Evolutionary conservation across 768 basidiomycete species (phyloP), one percentile per base, ranked within the genome.

Genomic region (Leucosporidium creatinivorum): DNA sequence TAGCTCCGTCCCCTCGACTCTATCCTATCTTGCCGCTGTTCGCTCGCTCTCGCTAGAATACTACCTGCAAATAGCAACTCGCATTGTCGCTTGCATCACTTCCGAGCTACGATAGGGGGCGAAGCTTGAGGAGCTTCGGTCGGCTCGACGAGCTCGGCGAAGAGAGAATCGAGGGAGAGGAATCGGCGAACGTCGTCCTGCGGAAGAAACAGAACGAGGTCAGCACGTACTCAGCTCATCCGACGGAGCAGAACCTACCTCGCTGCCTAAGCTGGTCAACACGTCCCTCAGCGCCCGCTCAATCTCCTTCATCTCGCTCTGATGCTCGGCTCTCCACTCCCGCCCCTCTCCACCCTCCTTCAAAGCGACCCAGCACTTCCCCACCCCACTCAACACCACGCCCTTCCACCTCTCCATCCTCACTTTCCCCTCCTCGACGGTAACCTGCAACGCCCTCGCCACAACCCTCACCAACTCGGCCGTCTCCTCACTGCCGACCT

Each of bases 381-480:
- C 69, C 0, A 67, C 50, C 7, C 54, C 59, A 17, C 54, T 57
- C 0, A 28, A 51, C n/a, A 70, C 51, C 39, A 6, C 31, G 0
- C 54, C 59, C 13, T 65, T 59, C 69, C 69, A 67, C 36, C 61
- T 21, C 49, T 6, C 48, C 6, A 67, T 49, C 44, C 61, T 26
- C 30, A 28, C 12, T n/a, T 10, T 57, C 48, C 26, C 57, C 6
- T 61, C 36, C 55, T n/a, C 12, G 13, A 48, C 48, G 13, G 66
- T 52, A 1, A 23, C 6, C n/a, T 30, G 31, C 33, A 66, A n/a
- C 33, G 65, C 65, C 15, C 3, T 17, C 10, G 36, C 49, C 26
- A 62, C 69, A 0, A 28, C 58, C 13, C 1, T 1, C 36, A 58
- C 58, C 65, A 70, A 44, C 54, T 17, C 10, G 2, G 50, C 47